Conservation (phyloP, 2,329 filamentous ascomycete species). For the Stagonosporopsis vannaccii region DNA sequence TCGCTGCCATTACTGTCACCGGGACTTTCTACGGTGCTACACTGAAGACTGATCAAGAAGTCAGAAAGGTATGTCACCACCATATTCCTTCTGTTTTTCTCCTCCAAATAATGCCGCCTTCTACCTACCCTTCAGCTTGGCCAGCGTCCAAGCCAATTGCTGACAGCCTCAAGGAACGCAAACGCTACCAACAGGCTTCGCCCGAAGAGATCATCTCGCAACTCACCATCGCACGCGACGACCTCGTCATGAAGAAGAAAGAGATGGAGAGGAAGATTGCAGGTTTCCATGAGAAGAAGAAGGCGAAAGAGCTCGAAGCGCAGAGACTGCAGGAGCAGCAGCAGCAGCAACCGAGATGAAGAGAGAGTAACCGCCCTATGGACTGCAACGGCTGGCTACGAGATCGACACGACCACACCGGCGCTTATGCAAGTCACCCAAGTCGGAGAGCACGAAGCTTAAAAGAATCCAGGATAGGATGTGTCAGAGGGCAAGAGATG, state of each 20-base stretch:
- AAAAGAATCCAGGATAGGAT: not conserved
- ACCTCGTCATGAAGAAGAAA: slow-evolving; percentile 59
- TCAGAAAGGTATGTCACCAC: slow-evolving; percentile 55
- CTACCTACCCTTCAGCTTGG: not conserved
- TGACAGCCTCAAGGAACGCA: slow-evolving; percentile 48
- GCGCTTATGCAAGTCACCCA: not conserved
- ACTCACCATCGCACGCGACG: slow-evolving; percentile 59
- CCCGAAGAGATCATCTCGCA: slow-evolving; percentile 63
- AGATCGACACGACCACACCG: not conserved
- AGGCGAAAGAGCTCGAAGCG: slow-evolving; percentile 22
- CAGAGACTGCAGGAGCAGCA: not conserved
- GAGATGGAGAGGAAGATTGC: slow-evolving; percentile 65
- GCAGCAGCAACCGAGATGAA: slow-evolving; percentile 2
- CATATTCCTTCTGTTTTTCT: not conserved
- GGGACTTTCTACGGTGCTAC: slow-evolving; percentile 68
- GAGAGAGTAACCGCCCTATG: not conserved
- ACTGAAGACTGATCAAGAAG: slow-evolving; percentile 62
- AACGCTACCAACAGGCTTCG: slow-evolving; percentile 58
- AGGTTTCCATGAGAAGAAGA: slow-evolving; percentile 27
- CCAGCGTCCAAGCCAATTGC: not conserved
- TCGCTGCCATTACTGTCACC: slow-evolving; percentile 63
- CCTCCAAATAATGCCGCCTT: not conserved
- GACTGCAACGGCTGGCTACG: not conserved
- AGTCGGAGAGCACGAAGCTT: not conserved
- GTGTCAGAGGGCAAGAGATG: not conserved